Percentiles rank a stretch among this genome's conserved stretches.
Conservation (phyloP, 192 early-diverging fungal species). For the Linnemannia zychae region DNA sequence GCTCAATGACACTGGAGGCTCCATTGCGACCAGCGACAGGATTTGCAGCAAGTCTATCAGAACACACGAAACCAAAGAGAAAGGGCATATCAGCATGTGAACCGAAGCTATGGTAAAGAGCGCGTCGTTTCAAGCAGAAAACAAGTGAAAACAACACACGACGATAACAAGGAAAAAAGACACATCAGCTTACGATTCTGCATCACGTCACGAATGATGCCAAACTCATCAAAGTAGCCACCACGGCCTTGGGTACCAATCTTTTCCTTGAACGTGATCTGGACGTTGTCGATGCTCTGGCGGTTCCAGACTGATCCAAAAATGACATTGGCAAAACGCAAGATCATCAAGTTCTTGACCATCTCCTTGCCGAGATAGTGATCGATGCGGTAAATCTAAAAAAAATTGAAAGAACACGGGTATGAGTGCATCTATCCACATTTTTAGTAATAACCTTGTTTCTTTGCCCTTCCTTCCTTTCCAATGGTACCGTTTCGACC, state of each 20-base stretch:
- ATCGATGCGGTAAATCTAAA: conserved; percentile 95
- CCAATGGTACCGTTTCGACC: neutral
- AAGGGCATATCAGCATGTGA: too few relatives aligned
- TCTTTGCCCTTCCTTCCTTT: neutral
- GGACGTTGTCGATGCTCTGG: conserved; percentile 89
- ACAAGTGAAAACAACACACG: conserved; percentile 8
- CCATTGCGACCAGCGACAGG: conserved; percentile 95
- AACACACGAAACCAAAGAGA: conserved; percentile 24
- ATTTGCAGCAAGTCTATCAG: conserved; percentile 92
- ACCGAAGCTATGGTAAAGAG: neutral
- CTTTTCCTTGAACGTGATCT: conserved; percentile 98
- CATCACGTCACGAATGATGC: conserved; percentile 97
- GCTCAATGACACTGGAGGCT: conserved; percentile 86
- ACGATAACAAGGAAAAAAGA: neutral
- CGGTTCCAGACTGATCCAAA: conserved; percentile 95
- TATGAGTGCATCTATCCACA: neutral
- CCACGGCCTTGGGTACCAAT: conserved; percentile 98
- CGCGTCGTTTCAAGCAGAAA: too few relatives aligned
- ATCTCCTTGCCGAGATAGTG: conserved; percentile 99
- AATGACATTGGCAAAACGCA: conserved; percentile 96
- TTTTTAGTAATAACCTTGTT: neutral
- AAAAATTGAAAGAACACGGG: neutral
- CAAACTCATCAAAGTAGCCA: conserved; percentile 99
- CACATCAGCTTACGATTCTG: conserved; percentile 80
- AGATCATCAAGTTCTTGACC: conserved; percentile 96